These are phyloP conservation scores for Bothriochloa decipiens DNA, from an alignment of 176 grass and related monocot species.

Conservation along the genomic window DNA sequence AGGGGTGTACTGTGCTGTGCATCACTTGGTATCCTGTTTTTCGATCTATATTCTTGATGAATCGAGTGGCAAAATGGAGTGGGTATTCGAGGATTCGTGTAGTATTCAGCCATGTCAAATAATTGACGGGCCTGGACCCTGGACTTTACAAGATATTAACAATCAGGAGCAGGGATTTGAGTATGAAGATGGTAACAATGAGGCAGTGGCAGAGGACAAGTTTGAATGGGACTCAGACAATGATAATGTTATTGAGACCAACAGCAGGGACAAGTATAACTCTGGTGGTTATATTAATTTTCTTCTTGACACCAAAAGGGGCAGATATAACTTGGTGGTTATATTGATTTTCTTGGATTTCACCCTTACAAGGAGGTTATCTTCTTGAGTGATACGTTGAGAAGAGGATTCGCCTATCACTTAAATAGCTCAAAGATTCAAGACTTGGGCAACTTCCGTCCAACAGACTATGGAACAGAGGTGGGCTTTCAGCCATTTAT, in stretches of 20 bases:
- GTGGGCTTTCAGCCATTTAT: not conserved
- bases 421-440: constrained; percentile 10
- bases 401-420: not conserved
- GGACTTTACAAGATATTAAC: constrained; percentile 23
- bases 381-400: not conserved
- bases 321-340: no score
- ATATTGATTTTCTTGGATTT: constrained; percentile 1
- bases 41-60: not conserved
- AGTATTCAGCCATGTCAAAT: not conserved
- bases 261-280: not conserved
- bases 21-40: not conserved
- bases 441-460: not conserved
- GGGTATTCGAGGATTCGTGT: not conserved
- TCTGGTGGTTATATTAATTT: no score
- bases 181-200: not conserved
- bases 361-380: not conserved
- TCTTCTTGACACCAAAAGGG: no score
- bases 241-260: not conserved
- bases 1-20: not conserved
- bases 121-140: not conserved
- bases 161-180: not conserved
- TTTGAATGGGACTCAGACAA: constrained; percentile 14
- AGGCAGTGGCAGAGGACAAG: not conserved
- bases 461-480: not conserved
- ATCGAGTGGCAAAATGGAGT: not conserved